Percentiles rank a stretch among this genome's conserved stretches.
Evolutionary conservation across 2,329 filamentous ascomycete genomes (phyloP).

Genomic region (Verruconis gallopava): DNA sequence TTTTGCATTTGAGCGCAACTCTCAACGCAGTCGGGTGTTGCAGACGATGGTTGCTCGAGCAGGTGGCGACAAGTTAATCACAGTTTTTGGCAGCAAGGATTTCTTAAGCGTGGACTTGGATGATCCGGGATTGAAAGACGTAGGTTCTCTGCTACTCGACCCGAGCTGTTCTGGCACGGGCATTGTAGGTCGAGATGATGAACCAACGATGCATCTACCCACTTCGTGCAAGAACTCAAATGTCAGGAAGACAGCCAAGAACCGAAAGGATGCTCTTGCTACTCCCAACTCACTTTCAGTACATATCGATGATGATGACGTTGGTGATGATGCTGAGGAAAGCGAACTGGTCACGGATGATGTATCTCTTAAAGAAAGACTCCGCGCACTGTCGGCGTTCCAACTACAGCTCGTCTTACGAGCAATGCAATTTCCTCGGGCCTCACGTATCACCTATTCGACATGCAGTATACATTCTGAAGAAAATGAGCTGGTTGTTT

Average conservation of each 20-base stretch:
- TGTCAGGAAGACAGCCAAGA: constrained; percentile 18
- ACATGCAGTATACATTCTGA: constrained; percentile 80
- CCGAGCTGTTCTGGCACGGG: constrained; percentile 94
- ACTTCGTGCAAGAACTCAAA: constrained; percentile 18
- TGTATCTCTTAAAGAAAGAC: constrained; percentile 36
- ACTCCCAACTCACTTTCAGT: no score
- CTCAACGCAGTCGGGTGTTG: constrained; percentile 57
- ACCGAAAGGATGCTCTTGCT: constrained; percentile 15
- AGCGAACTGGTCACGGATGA: constrained; percentile 19
- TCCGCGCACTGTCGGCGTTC: constrained; percentile 64
- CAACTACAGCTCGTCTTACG: constrained; percentile 74
- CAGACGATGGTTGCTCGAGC: constrained; percentile 74
- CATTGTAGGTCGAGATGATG: constrained; percentile 78
- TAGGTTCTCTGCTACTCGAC: constrained; percentile 75
- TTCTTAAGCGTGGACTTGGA: constrained; percentile 64
- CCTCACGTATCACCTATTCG: constrained; percentile 71
- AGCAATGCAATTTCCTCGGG: constrained; percentile 68
- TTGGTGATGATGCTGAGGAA: constrained; percentile 7
- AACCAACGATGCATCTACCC: constrained; percentile 52
- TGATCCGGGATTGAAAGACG: constrained; percentile 30
- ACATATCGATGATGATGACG: no score
- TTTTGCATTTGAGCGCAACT: constrained; percentile 69
- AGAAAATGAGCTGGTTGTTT: constrained; percentile 81
- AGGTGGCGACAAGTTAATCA: constrained; percentile 53
- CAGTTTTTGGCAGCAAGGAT: constrained; percentile 61